Evolutionary conservation across 1,139 yeast genomes (phyloP).

Genomic region (Scheffersomyces parashehatae): DNA sequence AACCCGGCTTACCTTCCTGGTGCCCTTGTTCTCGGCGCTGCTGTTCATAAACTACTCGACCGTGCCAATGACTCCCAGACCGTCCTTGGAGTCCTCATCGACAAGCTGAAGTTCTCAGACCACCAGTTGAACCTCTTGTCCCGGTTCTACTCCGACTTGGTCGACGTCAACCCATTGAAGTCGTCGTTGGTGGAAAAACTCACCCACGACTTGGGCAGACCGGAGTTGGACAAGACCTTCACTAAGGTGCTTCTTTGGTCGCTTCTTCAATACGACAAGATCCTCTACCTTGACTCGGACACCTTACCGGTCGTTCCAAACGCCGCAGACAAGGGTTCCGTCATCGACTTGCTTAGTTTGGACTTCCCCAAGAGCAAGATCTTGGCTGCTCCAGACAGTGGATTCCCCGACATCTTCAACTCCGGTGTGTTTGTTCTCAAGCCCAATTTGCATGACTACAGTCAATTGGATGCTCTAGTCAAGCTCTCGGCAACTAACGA

Average conservation of each 20-base stretch:
- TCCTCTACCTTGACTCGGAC: slow-evolving; percentile 83
- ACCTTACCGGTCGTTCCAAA: slow-evolving; percentile 58
- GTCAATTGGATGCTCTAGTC: slow-evolving; percentile 34
- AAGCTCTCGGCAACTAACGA: slow-evolving; percentile 11
- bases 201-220: slow-evolving; percentile 53
- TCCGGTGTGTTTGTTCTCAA: slow-evolving; percentile 76
- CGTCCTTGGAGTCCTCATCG: slow-evolving; percentile 37
- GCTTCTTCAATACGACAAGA: slow-evolving; percentile 50
- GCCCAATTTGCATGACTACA: slow-evolving; percentile 53
- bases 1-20: slow-evolving; percentile 75
- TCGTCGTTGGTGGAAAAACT: slow-evolving; percentile 30
- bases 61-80: slow-evolving; percentile 1
- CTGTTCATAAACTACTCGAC: slow-evolving; percentile 21
- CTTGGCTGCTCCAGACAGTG: slow-evolving; percentile 85
- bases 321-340: slow-evolving; percentile 40
- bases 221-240: slow-evolving; percentile 70
- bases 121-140: slow-evolving; percentile 30
- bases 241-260: slow-evolving; percentile 78
- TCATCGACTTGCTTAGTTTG: slow-evolving; percentile 28
- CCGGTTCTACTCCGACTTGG: slow-evolving; percentile 30
- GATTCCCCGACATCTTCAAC: slow-evolving; percentile 96
- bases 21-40: slow-evolving; percentile 61
- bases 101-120: slow-evolving; percentile 25
- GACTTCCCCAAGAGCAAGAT: slow-evolving; percentile 42
- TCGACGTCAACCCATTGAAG: slow-evolving; percentile 29